Base-by-base conservation (phyloP, 192 early-diverging fungal genomes). In the Mortierella alpina region DNA sequence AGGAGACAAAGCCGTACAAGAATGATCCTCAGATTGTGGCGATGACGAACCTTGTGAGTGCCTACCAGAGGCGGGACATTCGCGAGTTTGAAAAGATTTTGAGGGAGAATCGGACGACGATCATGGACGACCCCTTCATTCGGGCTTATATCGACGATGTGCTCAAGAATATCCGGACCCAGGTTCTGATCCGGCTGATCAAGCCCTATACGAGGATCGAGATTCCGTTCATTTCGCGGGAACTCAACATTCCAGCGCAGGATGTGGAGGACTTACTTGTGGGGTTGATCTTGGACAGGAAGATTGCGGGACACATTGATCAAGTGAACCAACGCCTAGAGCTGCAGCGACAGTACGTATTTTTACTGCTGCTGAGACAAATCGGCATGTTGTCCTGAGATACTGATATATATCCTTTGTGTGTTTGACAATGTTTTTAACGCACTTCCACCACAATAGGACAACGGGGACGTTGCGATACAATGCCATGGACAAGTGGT, bases 1-100 rank as follows among this genome's bases (percentile, higher is more conserved):
- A 96, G 82, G 97, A 99, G 77, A 97, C 97, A 15, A 96, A 96
- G 75, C 93, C 97, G 17, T 98, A 97, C 84, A 95, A 96, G 68
- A 95, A 91, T 79, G 96, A 99, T 71, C 88, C 90, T 39, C 91
- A 96, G 60, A 97, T 99, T 65, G 89, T 91, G 31, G 94, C 96
- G n/a, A 97, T 99, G 90, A 96, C 96, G 2, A 90, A 93, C 63
- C 85, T 99, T 51, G 95, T 99, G 40, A 90, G 87, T 58, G 96
- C 96, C 0, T 99, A 96, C 76, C 96, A 99, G 74, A 85, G 88
- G 7, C 92, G 93, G 66, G 94, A 99, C 55, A 93, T 98, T 62
- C 77, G 84, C 18, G 92, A 93, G 66, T 97, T 99, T 86, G 96
- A 98, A 85, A 91, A 90, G 65, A 96, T 97, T 57, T 72, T 98